Conservation (phyloP, 1,139 yeast species). For the Scheffersomyces parashehatae region DNA sequence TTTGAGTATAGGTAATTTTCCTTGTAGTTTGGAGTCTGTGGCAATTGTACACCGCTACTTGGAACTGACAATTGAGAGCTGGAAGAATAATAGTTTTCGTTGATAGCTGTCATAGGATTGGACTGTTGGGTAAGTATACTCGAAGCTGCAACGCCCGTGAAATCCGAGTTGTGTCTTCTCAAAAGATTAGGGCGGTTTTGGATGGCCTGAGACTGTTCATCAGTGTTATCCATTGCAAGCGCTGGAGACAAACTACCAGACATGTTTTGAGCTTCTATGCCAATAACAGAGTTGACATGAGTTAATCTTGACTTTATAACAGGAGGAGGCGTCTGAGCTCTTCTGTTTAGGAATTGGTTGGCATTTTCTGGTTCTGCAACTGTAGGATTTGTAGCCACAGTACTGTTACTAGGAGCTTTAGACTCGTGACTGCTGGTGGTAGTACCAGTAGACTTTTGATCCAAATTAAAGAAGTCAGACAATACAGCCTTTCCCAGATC, state of each 20-base stretch:
- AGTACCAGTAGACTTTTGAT: conserved; percentile 1
- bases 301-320: conserved; percentile 21
- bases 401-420: background rate
- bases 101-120: conserved; percentile 13
- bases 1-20: conserved; percentile 31
- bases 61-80: conserved; percentile 4
- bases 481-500: conserved; percentile 51
- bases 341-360: background rate
- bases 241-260: background rate
- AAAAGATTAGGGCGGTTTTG: conserved; percentile 13
- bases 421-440: conserved; percentile 2
- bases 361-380: background rate
- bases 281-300: conserved; percentile 33
- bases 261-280: conserved; percentile 24
- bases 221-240: background rate
- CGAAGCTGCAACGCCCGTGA: conserved; percentile 20
- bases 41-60: conserved; percentile 14
- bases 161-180: conserved; percentile 36
- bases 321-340: background rate
- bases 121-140: conserved; percentile 7
- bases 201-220: background rate
- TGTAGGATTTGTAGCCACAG: background rate
- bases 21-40: conserved; percentile 40
- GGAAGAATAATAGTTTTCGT: conserved; percentile 12
- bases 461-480: conserved; percentile 19